Conservation (phyloP, 495 filamentous ascomycete species). For the Tetracladium marchalianum region DNA sequence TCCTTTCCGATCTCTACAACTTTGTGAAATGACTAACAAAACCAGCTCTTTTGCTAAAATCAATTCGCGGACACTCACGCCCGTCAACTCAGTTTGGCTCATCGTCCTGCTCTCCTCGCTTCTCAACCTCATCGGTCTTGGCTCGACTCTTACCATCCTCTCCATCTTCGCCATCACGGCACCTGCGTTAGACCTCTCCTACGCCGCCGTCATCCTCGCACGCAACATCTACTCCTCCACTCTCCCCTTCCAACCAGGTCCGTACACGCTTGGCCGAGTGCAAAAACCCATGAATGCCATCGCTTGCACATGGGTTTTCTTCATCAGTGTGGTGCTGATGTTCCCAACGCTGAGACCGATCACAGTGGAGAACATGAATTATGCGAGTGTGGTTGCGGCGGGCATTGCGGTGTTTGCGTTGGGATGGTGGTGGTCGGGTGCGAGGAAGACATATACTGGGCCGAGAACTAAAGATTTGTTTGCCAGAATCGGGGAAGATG, state of each 20-base stretch:
- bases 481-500: slow-evolving; percentile 9
- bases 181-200: slow-evolving; percentile 58
- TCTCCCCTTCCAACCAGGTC: slow-evolving; percentile 53
- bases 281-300: slow-evolving; percentile 48
- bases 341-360: slow-evolving; percentile 54
- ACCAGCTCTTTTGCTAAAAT: slow-evolving; percentile 46
- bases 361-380: slow-evolving; percentile 60
- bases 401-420: slow-evolving; percentile 53
- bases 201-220: slow-evolving; percentile 53
- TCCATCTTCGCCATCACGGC: slow-evolving; percentile 66
- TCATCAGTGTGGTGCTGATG: slow-evolving; percentile 59
- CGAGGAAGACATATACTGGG: slow-evolving; percentile 46
- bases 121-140: slow-evolving; percentile 60
- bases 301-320: slow-evolving; percentile 53
- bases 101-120: slow-evolving; percentile 52
- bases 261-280: slow-evolving; percentile 54
- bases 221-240: slow-evolving; percentile 47
- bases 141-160: slow-evolving; percentile 53
- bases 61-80: slow-evolving; percentile 48
- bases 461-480: slow-evolving; percentile 43
- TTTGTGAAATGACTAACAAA: not conserved
- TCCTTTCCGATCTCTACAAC: not conserved
- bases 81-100: slow-evolving; percentile 63
- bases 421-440: slow-evolving; percentile 57
- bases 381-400: slow-evolving; percentile 54